Conservation (phyloP, 148 eudicot genomes). For the Amaranthus cruentus region DNA sequence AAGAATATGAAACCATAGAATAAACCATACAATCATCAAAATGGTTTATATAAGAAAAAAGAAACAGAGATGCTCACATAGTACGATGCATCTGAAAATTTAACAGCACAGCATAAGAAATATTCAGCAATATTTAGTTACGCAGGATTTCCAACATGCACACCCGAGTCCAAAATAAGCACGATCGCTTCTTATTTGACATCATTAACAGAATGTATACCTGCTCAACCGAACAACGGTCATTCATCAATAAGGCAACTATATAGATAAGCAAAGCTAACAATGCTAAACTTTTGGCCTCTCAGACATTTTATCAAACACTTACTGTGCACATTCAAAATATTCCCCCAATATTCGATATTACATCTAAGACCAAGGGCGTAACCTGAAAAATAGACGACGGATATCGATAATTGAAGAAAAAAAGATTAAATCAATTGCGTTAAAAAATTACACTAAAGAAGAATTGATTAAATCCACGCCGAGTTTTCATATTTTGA, state of each 20-base stretch:
- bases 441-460: too few relatives aligned
- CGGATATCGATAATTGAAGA: too few relatives aligned
- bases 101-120: conserved; percentile 9
- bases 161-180: neutral
- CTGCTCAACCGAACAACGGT: neutral
- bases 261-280: neutral
- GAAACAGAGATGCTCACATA: conserved; percentile 13
- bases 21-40: neutral
- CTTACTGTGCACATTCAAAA: neutral
- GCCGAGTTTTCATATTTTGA: too few relatives aligned
- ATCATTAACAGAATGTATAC: neutral
- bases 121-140: neutral
- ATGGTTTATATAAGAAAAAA: neutral
- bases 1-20: neutral
- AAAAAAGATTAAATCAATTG: too few relatives aligned
- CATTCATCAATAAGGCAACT: neutral
- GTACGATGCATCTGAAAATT: conserved; percentile 19
- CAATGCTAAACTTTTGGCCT: neutral
- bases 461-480: too few relatives aligned
- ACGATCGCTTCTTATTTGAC: neutral
- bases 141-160: neutral
- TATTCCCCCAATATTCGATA: too few relatives aligned
- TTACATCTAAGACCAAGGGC: too few relatives aligned
- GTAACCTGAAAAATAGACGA: too few relatives aligned
- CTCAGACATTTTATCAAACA: conserved; percentile 23